phyloP scores from a whole-genome alignment of 352 stramenopile genomes.

The Nothophytophthora sp. region DNA sequence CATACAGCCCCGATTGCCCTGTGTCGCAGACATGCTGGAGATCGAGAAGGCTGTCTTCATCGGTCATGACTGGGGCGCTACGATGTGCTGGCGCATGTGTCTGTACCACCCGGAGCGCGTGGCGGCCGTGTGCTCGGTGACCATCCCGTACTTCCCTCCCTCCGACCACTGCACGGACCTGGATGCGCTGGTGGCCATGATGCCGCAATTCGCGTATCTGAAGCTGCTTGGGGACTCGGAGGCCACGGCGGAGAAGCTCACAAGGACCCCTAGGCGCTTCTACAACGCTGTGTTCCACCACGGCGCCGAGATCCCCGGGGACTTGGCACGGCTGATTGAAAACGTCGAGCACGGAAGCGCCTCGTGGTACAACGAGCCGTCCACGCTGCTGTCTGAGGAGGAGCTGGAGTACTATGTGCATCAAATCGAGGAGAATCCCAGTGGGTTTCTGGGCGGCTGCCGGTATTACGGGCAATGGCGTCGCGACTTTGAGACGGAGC shows the following conservation, averaged over 20 bases:
- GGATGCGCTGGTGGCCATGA: conserved; percentile 29
- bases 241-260: conserved; percentile 19
- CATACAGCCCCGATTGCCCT: too few relatives aligned
- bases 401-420: conserved; percentile 50
- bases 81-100: conserved; percentile 56
- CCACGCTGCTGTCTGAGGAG: conserved; percentile 29
- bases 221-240: conserved; percentile 37
- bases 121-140: conserved; percentile 39
- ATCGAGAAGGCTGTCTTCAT: conserved; percentile 49
- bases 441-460: conserved; percentile 38
- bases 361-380: conserved; percentile 20
- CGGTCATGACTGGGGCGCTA: conserved; percentile 60
- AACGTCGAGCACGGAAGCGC: conserved; percentile 17
- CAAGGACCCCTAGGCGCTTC: conserved; percentile 24
- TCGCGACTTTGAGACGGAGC: conserved; percentile 45
- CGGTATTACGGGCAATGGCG: conserved; percentile 40
- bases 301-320: conserved; percentile 12
- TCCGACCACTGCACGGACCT: conserved; percentile 29
- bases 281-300: conserved; percentile 39
- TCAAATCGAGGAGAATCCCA: conserved; percentile 19
- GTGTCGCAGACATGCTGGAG: not conserved
- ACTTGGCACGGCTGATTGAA: conserved; percentile 8
- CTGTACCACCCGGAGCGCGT: conserved; percentile 54
- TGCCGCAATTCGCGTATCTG: conserved; percentile 55
- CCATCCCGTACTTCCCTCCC: conserved; percentile 52